Conservation (phyloP, 83 land plant genomes). For the Picea mariana region DNA sequence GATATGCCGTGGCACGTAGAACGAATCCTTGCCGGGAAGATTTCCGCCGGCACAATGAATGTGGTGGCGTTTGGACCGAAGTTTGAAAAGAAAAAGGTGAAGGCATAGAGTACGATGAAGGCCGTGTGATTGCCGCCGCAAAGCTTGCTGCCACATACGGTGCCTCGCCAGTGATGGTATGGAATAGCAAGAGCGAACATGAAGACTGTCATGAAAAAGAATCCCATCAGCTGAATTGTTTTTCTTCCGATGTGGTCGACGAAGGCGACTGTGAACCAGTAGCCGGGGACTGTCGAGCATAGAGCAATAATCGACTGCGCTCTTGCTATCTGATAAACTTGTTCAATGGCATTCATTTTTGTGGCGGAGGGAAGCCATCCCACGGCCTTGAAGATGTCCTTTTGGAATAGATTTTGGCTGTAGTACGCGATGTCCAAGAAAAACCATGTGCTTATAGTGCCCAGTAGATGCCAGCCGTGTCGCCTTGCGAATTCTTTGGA, state of each 20-base stretch:
- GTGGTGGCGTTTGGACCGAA: too few species aligned
- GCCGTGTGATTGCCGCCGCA: conserved; percentile 5
- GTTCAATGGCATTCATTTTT: conserved; percentile 44
- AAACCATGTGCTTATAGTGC: neutral
- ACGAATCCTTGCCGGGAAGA: too few species aligned
- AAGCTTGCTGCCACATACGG: neutral
- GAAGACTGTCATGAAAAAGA: conserved; percentile 31
- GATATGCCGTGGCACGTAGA: too few species aligned
- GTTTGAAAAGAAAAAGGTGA: too few species aligned
- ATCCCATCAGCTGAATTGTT: conserved; percentile 1
- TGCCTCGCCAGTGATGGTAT: conserved; percentile 34
- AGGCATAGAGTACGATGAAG: conserved; percentile 12
- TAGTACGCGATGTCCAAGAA: conserved; percentile 32
- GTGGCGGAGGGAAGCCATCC: conserved; percentile 44
- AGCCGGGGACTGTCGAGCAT: conserved; percentile 42
- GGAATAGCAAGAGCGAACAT: conserved; percentile 33
- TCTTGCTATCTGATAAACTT: conserved; percentile 15
- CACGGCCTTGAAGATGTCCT: conserved; percentile 40
- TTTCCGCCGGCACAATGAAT: too few species aligned
- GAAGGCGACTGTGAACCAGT: conserved; percentile 39
- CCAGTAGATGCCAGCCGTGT: conserved; percentile 20
- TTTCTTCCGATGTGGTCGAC: conserved; percentile 4
- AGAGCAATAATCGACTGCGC: conserved; percentile 31
- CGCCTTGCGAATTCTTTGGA: too few species aligned
- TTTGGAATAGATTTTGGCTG: conserved; percentile 54